These are phyloP conservation scores for Pholiota microspora DNA, from an alignment of 768 basidiomycete genomes.

Conservation along the genomic window DNA sequence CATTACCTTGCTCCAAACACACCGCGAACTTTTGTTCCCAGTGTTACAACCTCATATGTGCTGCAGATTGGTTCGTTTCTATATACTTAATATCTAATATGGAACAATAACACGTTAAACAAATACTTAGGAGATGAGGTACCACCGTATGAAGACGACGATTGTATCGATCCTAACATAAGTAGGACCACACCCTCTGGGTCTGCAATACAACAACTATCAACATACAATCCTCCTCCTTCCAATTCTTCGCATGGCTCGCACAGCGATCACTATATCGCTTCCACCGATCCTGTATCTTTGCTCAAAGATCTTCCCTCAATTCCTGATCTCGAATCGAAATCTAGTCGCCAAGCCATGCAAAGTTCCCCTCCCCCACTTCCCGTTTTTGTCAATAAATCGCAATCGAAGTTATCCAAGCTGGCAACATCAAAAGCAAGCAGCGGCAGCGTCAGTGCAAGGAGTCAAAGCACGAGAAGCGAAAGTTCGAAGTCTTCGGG, in stretches of 20 bases:
- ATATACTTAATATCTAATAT: not conserved
- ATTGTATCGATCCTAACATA: slow-evolving; percentile 47
- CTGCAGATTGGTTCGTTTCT: slow-evolving; percentile 49
- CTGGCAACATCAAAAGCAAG: slow-evolving; percentile 66
- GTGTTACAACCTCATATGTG: slow-evolving; percentile 61
- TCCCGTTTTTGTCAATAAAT: slow-evolving; percentile 32
- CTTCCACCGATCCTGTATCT: slow-evolving; percentile 42
- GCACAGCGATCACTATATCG: slow-evolving; percentile 26
- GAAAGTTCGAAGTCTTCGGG: slow-evolving; percentile 57
- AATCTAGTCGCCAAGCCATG: slow-evolving; percentile 33
- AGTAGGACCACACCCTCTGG: slow-evolving; percentile 52
- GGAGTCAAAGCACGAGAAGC: slow-evolving; percentile 43
- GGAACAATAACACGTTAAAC: not conserved
- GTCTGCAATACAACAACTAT: slow-evolving; percentile 63
- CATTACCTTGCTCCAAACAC: slow-evolving; percentile 36
- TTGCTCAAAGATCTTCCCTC: slow-evolving; percentile 51
- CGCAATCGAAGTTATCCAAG: slow-evolving; percentile 62
- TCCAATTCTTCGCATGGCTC: slow-evolving; percentile 46
- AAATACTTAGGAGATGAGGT: not conserved
- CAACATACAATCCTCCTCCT: slow-evolving; percentile 55
- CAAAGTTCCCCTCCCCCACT: slow-evolving; percentile 20
- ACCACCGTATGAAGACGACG: slow-evolving; percentile 5
- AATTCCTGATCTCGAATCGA: slow-evolving; percentile 51
- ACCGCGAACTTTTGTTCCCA: slow-evolving; percentile 38
- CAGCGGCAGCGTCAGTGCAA: slow-evolving; percentile 38